These are phyloP conservation scores for Cystobasidium tubakii DNA, from an alignment of 768 basidiomycete species.

Conservation along the genomic window DNA sequence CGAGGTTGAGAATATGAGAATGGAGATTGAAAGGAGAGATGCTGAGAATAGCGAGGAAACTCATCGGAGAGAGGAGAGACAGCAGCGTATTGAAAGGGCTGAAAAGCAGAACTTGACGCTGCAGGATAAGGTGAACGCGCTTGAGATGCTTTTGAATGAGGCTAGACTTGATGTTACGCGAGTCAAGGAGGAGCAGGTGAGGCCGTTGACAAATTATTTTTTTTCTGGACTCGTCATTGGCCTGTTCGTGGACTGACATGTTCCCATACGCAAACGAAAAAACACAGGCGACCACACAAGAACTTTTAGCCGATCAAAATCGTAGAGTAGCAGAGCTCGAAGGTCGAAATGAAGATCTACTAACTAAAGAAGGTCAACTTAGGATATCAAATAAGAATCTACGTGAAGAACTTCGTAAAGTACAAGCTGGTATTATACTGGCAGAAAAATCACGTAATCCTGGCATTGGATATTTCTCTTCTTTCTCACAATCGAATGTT, in stretches of 20 bases:
- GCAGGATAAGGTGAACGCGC: constrained; percentile 49
- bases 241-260: not conserved
- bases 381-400: constrained; percentile 77
- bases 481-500: constrained; percentile 23
- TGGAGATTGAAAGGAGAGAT: constrained; percentile 42
- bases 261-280: not conserved
- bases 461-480: constrained; percentile 73
- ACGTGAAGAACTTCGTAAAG: constrained; percentile 88
- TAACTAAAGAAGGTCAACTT: constrained; percentile 63
- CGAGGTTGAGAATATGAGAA: constrained; percentile 46
- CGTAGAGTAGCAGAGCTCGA: constrained; percentile 58
- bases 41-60: constrained; percentile 42
- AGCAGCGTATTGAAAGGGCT: constrained; percentile 59
- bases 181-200: constrained; percentile 62
- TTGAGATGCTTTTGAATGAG: constrained; percentile 52
- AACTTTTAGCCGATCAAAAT: constrained; percentile 55
- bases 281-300: constrained; percentile 54
- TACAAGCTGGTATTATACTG: constrained; percentile 84
- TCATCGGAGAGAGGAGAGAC: constrained; percentile 56
- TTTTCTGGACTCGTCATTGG: not conserved
- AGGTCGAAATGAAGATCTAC: constrained; percentile 63
- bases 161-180: constrained; percentile 54
- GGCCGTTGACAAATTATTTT: not conserved
- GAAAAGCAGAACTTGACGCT: constrained; percentile 54
- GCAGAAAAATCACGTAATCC: constrained; percentile 86